These are phyloP conservation scores for Ophiosphaerella korrae DNA, from an alignment of 2,329 filamentous ascomycete species.

Conservation along the genomic window DNA sequence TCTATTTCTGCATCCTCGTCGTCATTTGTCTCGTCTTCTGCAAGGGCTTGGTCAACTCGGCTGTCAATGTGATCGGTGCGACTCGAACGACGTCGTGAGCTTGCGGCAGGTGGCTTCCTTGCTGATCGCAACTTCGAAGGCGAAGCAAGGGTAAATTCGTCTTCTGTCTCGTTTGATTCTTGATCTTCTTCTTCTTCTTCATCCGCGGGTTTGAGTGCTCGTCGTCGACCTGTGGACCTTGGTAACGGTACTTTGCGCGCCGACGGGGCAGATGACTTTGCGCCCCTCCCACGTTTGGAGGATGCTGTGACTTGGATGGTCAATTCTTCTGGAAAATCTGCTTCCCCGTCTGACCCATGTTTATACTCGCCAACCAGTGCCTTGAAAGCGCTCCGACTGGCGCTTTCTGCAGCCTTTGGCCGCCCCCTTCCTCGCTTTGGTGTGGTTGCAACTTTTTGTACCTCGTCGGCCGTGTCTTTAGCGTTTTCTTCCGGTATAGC, in stretches of 20 bases:
- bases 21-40: no score
- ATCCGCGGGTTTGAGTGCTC: neutral
- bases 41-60: no score
- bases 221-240: constrained; percentile 13
- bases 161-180: constrained; percentile 5
- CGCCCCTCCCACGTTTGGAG: constrained; percentile 13
- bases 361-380: constrained; percentile 14
- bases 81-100: constrained; percentile 29
- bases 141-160: constrained; percentile 14
- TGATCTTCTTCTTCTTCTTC: constrained; percentile 12
- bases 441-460: constrained; percentile 15
- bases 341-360: constrained; percentile 10
- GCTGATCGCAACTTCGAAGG: constrained; percentile 9
- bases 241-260: constrained; percentile 18
- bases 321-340: constrained; percentile 26
- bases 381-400: constrained; percentile 18
- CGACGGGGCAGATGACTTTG: constrained; percentile 16
- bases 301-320: constrained; percentile 16
- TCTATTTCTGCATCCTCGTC: constrained; percentile 29
- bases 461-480: constrained; percentile 15
- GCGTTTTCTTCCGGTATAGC: constrained; percentile 15
- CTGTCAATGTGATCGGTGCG: constrained; percentile 34
- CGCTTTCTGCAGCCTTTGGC: constrained; percentile 20
- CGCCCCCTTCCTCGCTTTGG: constrained; percentile 25
- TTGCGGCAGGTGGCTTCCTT: neutral